Evolutionary conservation across 1,139 yeast species (phyloP).

Genomic region (Pichia sp.): DNA sequence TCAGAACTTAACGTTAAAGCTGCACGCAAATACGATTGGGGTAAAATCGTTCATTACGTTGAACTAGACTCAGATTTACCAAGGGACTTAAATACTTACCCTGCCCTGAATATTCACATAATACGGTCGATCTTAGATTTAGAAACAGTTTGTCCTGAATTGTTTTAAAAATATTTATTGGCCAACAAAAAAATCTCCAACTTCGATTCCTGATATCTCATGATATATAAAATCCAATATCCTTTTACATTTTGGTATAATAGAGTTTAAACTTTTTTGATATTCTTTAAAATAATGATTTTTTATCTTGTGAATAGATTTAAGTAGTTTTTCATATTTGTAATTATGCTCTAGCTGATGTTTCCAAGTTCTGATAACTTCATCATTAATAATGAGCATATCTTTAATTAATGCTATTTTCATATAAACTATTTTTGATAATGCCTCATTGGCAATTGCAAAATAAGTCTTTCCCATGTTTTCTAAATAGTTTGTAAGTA

Average conservation of each 20-base stretch:
- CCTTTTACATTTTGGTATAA: conserved; percentile 10
- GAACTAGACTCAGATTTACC: conserved; percentile 44
- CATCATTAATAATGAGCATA: conserved; percentile 4
- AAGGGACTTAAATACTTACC: conserved; percentile 34
- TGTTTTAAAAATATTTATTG: conserved; percentile 29
- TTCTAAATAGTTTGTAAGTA: conserved; percentile 1
- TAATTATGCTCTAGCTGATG: not conserved
- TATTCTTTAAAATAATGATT: conserved; percentile 9
- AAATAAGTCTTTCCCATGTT: not conserved
- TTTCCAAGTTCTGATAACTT: conserved; percentile 2
- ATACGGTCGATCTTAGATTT: conserved; percentile 44
- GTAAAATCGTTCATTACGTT: conserved; percentile 51
- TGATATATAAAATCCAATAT: conserved; percentile 12
- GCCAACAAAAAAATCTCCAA: conserved; percentile 9
- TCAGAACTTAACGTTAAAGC: conserved; percentile 60
- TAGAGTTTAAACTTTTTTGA: conserved; percentile 1
- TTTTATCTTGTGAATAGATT: conserved; percentile 5
- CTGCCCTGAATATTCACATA: conserved; percentile 36
- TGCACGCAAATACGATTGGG: conserved; percentile 47
- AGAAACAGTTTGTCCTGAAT: conserved; percentile 42
- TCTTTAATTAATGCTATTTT: conserved; percentile 9
- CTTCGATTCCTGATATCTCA: conserved; percentile 6
- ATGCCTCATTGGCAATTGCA: not conserved
- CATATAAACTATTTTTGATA: conserved; percentile 1
- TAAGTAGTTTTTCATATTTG: not conserved